Conservation (phyloP, 1,284 basidiomycete genomes). For the Pterula multifida region DNA sequence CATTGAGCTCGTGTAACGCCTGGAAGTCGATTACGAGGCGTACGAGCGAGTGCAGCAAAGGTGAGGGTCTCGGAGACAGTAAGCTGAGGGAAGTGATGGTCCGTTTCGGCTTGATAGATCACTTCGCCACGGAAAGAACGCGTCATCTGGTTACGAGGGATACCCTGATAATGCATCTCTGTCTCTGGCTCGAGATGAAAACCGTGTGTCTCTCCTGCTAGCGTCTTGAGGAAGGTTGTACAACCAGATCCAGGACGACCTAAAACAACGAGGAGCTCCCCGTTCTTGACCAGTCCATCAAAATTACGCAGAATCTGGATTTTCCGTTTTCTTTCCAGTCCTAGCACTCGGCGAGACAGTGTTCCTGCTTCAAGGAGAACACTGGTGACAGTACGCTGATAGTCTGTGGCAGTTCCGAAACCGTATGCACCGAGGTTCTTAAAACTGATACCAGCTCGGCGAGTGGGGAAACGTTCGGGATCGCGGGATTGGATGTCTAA, state of each 20-base stretch:
- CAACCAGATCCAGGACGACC: conserved; percentile 27
- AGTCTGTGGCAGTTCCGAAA: conserved; percentile 28
- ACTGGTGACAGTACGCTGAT: conserved; percentile 33
- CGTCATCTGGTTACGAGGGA: conserved; percentile 28
- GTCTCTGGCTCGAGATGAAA: conserved; percentile 4
- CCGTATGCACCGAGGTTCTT: conserved; percentile 30
- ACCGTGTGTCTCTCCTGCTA: conserved; percentile 6
- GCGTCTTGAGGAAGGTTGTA: conserved; percentile 5
- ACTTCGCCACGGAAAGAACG: conserved; percentile 17
- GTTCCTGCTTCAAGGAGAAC: conserved; percentile 21
- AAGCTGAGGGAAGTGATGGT: conserved; percentile 44
- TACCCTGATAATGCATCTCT: conserved; percentile 18
- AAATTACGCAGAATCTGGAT: conserved; percentile 33
- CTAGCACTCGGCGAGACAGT: conserved; percentile 19
- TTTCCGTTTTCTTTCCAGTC: background rate
- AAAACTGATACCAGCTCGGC: conserved; percentile 30
- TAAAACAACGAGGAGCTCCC: conserved; percentile 45
- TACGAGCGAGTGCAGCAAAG: conserved; percentile 37
- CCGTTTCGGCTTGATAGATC: conserved; percentile 20
- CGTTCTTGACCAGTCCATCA: conserved; percentile 18
- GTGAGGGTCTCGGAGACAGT: conserved; percentile 40
- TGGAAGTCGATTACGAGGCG: conserved; percentile 34
- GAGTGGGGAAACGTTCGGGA: conserved; percentile 16
- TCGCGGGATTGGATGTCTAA: conserved; percentile 16
- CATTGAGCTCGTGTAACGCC: conserved; percentile 28